These are phyloP conservation scores for Boletus rufocinnamomeus DNA, from an alignment of 768 basidiomycete species.

Conservation along the genomic window DNA sequence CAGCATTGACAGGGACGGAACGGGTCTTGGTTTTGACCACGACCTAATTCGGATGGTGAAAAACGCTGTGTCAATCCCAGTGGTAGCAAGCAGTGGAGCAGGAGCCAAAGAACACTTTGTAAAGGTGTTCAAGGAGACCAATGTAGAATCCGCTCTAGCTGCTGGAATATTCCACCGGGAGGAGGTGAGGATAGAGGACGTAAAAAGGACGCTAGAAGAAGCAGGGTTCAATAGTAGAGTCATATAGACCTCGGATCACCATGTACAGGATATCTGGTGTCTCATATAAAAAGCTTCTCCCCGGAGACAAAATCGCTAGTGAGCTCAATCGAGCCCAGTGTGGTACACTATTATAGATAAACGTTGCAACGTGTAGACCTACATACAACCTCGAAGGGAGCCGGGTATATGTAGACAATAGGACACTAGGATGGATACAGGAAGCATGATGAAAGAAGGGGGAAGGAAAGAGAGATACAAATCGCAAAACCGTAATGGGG, in stretches of 20 bases:
- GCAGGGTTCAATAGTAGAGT: constrained; percentile 53
- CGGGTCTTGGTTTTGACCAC: constrained; percentile 88
- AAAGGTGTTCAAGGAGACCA: constrained; percentile 79
- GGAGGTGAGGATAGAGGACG: constrained; percentile 80
- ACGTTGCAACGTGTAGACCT: constrained; percentile 32
- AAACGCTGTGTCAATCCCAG: constrained; percentile 78
- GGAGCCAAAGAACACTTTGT: constrained; percentile 81
- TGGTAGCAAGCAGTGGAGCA: constrained; percentile 94
- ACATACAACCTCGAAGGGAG: constrained; percentile 35
- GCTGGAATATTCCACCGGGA: constrained; percentile 96
- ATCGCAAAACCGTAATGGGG: constrained; percentile 11
- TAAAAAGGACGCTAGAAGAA: constrained; percentile 60
- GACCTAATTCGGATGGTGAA: constrained; percentile 80
- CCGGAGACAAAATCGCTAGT: too few relatives aligned
- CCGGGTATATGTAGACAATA: constrained; percentile 37
- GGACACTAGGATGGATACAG: constrained; percentile 35
- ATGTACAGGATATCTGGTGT: background rate
- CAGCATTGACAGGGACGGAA: constrained; percentile 95
- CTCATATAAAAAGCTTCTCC: background rate
- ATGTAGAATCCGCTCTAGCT: constrained; percentile 88
- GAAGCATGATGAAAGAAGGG: constrained; percentile 25
- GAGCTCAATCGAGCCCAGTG: background rate
- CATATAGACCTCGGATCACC: constrained; percentile 8
- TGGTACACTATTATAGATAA: constrained; percentile 36
- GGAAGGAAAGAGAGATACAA: constrained; percentile 2